Base-by-base conservation (phyloP, 805 yeast species). In the Candida coquimbonensis region DNA sequence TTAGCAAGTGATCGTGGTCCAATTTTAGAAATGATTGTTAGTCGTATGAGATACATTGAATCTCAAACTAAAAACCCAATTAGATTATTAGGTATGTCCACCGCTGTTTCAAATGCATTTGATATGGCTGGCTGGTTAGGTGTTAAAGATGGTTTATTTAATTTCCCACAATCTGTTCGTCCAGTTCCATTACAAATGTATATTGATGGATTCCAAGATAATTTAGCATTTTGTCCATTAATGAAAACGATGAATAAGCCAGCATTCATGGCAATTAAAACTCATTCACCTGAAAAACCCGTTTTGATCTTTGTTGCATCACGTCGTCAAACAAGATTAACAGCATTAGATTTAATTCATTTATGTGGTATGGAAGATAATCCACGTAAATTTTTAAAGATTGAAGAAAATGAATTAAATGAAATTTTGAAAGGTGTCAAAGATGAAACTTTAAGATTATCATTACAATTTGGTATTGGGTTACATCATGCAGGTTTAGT, bases 251-350 rank as follows among this genome's bases (percentile, higher is more conserved):
- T 90, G 36, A 96, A 93, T 56, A 73, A 73, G 42, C 79, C 84
- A 1, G 73, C 95, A 0, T 93, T 87, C 56, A 89, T 87, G 61
- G 74, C 93, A 14, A 67, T 79, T 3, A 82, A 81, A 25, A 79
- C 81, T 67, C 70, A 90, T 2, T 67, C 72, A 13, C 70, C 75
- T 37, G 96, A 87, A 1, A 80, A 80, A 46, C 98, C 95, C 51
- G 95, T 90, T 2, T 87, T 93, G 96, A 83, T 93, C 0, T 93
- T 93, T 66, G 99, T 93, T n/a, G 96, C 93, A 56, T 87, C 96
- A 1, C 75, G 99, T 64, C 87, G 89, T 59, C 99, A 93, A 49
- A 93, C 99, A 0, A 79, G 82, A n/a, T 83, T 81, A 50, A 83
- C 96, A 5, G 90, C 96, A 0, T 69, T 83, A 50, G 78, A 77